Percentiles rank a stretch among this genome's conserved stretches.
phyloP scores from a whole-genome alignment of 139 green algal species.

The Raphidocelis subcapitata region DNA sequence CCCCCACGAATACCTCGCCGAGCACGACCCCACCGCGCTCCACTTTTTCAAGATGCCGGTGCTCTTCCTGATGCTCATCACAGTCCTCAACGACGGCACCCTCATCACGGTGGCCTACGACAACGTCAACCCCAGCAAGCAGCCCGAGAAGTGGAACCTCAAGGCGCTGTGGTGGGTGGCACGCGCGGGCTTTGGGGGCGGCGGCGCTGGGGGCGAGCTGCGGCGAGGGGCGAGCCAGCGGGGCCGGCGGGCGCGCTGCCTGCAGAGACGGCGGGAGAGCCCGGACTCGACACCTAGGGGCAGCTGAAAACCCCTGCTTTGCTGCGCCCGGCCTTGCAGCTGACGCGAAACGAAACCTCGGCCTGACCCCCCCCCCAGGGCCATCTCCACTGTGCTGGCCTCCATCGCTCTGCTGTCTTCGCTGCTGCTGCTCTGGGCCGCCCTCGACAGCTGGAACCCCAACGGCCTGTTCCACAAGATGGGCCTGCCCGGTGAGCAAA shows the following conservation, averaged over 20 bases:
- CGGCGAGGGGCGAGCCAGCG: too few species aligned
- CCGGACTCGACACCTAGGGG: too few species aligned
- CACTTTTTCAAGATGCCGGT: conserved; percentile 85
- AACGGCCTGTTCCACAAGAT: conserved; percentile 38
- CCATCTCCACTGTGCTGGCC: conserved; percentile 59
- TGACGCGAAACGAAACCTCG: too few species aligned
- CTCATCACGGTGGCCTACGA: conserved; percentile 89
- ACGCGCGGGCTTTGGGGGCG: too few species aligned
- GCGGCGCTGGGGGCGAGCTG: too few species aligned
- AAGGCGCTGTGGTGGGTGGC: conserved; percentile 59
- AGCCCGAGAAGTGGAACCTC: conserved; percentile 81
- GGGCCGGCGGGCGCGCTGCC: too few species aligned
- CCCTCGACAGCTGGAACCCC: conserved; percentile 57
- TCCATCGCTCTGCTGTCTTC: conserved; percentile 69
- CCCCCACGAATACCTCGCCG: conserved; percentile 49
- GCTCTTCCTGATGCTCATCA: conserved; percentile 89
- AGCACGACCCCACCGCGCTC: conserved; percentile 12
- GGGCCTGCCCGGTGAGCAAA: conserved; percentile 52
- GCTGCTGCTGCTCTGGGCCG: conserved; percentile 73
- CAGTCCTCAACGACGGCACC: conserved; percentile 88
- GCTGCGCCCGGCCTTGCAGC: too few species aligned
- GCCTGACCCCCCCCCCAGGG: too few species aligned
- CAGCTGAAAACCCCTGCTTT: too few species aligned
- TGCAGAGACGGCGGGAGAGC: too few species aligned
- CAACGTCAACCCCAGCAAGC: conserved; percentile 64